Evolutionary conservation across 805 yeast species (phyloP).

Genomic region (Ogataea pignaliae): DNA sequence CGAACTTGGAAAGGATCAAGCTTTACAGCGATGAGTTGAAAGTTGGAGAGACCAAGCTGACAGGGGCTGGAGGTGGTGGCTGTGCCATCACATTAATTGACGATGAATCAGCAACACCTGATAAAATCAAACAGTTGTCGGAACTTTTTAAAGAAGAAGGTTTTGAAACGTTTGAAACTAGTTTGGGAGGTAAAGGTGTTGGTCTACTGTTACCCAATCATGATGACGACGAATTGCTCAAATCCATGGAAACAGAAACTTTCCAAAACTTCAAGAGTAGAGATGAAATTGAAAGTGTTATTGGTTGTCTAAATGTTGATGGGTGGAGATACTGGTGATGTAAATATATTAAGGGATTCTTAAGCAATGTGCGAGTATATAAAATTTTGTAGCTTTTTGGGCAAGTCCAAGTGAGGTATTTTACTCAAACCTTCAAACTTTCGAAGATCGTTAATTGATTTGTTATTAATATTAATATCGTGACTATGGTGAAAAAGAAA

Average conservation of each 20-base stretch:
- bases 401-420: no score
- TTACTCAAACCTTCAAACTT: no score
- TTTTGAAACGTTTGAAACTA: slow-evolving; percentile 72
- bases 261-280: slow-evolving; percentile 39
- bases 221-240: slow-evolving; percentile 4
- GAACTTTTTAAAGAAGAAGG: slow-evolving; percentile 40
- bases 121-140: slow-evolving; percentile 32
- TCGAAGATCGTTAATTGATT: no score
- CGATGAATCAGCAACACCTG: slow-evolving; percentile 36
- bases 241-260: slow-evolving; percentile 26
- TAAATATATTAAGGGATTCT: no score
- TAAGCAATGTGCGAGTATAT: no score
- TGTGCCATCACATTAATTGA: slow-evolving; percentile 86
- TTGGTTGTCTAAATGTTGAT: slow-evolving; percentile 39
- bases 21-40: slow-evolving; percentile 55
- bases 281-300: slow-evolving; percentile 41
- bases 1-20: slow-evolving; percentile 75
- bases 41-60: slow-evolving; percentile 85
- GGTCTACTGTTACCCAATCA: slow-evolving; percentile 42
- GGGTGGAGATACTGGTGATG: slow-evolving; percentile 49
- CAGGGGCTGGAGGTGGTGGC: slow-evolving; percentile 99
- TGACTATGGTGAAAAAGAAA: no score
- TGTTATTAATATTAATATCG: no score
- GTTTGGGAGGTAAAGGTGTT: slow-evolving; percentile 87
- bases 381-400: no score